Percentiles rank a stretch among this genome's conserved stretches.
These are phyloP conservation scores for Trypanosoma congolense DNA, from an alignment of 208 protist genomes.

Conservation along the genomic window DNA sequence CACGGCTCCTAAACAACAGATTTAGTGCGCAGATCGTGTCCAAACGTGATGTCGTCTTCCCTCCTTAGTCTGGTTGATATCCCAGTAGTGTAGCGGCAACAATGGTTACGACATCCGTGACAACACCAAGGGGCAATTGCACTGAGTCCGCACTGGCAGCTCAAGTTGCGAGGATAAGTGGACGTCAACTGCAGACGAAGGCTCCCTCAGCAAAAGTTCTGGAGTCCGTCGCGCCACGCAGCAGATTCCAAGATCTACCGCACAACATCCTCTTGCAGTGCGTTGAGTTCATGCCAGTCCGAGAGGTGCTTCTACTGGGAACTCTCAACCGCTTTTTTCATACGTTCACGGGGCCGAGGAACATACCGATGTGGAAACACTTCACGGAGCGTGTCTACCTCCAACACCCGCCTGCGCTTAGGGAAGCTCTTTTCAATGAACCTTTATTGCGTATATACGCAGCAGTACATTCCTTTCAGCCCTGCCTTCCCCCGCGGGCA, in stretches of 20 bases:
- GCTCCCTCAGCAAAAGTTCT: no score
- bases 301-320: conserved; percentile 14
- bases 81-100: no score
- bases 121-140: no score
- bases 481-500: not conserved
- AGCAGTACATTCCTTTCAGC: conserved; percentile 8
- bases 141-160: no score
- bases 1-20: no score
- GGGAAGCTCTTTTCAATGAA: conserved; percentile 13
- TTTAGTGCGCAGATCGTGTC: no score
- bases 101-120: no score
- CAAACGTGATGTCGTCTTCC: no score
- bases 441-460: conserved; percentile 20
- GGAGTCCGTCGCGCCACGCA: not conserved
- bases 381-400: conserved; percentile 24
- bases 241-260: conserved; percentile 15
- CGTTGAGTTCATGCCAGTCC: conserved; percentile 18
- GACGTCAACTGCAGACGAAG: no score
- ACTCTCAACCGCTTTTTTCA: conserved; percentile 20
- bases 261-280: conserved; percentile 17
- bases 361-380: conserved; percentile 13
- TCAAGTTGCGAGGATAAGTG: no score
- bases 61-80: no score
- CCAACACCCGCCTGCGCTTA: conserved; percentile 12
- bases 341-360: conserved; percentile 1